phyloP scores from a whole-genome alignment of 352 stramenopile species.

The Globisporangium sylvaticum region DNA sequence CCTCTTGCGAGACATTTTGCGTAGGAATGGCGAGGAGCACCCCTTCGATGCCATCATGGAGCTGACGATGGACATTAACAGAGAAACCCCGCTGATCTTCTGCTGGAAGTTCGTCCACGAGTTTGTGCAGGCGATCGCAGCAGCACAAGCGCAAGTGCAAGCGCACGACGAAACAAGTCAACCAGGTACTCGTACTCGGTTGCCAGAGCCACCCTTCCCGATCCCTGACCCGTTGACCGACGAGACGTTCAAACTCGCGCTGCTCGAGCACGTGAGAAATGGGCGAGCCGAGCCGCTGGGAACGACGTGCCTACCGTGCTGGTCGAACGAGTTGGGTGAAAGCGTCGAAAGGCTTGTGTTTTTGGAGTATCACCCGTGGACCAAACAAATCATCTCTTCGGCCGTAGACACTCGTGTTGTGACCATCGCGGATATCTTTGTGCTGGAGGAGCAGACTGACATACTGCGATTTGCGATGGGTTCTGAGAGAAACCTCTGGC shows the following conservation, averaged over 20 bases:
- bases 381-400: background rate
- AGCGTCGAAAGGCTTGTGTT: background rate
- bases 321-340: background rate
- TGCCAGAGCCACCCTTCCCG: no score
- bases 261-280: background rate
- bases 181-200: no score
- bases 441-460: background rate
- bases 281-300: background rate
- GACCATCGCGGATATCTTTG: background rate
- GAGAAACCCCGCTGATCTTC: no score
- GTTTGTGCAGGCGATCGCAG: no score
- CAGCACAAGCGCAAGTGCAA: no score
- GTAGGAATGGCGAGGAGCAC: background rate
- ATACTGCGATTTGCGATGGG: background rate
- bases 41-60: no score
- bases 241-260: background rate
- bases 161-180: no score
- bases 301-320: no score
- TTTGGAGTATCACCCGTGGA: background rate
- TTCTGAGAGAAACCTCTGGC: no score
- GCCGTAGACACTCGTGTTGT: background rate
- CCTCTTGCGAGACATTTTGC: background rate
- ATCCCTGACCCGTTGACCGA: background rate
- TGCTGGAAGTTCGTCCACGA: no score
- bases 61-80: no score